A percentile compares a stretch with the other conserved stretches of the same genome.
Evolutionary conservation across 106 monocot species (phyloP).

Genomic region (Apostasia ramifera): DNA sequence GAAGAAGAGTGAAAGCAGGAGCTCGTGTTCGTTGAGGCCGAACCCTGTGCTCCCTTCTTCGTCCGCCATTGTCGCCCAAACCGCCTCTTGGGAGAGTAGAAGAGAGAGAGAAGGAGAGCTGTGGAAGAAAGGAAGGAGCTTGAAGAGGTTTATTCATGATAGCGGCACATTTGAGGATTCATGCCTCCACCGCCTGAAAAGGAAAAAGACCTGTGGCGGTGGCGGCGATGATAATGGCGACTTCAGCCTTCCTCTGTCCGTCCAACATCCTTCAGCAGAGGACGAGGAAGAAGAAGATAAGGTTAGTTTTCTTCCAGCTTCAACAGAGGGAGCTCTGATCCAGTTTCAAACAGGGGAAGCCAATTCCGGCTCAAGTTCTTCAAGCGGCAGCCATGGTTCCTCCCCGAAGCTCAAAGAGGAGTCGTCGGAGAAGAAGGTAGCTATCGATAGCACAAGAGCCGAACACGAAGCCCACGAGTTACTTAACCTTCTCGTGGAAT

Average conservation of each 20-base stretch:
- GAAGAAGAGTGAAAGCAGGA: background rate
- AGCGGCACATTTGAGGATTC: background rate
- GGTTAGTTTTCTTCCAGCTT: too few species aligned
- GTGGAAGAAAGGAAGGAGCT: background rate
- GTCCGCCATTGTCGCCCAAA: slow-evolving; percentile 3
- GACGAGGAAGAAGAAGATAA: too few species aligned
- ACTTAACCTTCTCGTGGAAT: background rate
- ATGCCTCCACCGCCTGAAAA: background rate
- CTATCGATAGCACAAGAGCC: background rate
- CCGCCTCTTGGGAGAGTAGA: slow-evolving; percentile 1
- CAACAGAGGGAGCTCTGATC: too few species aligned
- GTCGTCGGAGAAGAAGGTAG: background rate
- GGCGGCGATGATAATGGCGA: background rate
- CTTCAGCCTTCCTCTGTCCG: background rate
- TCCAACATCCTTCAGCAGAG: too few species aligned
- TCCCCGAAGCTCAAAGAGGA: background rate
- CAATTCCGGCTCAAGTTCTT: background rate
- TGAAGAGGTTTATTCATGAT: background rate
- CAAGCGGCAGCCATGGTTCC: background rate
- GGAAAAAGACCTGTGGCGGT: background rate
- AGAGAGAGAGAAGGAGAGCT: background rate
- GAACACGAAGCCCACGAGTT: slow-evolving; percentile 4
- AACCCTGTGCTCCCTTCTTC: background rate
- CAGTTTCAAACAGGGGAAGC: background rate
- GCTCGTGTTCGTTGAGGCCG: slow-evolving; percentile 1